Percentiles rank a stretch among this genome's conserved stretches.
Evolutionary conservation across 2,329 filamentous ascomycete species (phyloP).

Genomic region (Xylaria sp.): DNA sequence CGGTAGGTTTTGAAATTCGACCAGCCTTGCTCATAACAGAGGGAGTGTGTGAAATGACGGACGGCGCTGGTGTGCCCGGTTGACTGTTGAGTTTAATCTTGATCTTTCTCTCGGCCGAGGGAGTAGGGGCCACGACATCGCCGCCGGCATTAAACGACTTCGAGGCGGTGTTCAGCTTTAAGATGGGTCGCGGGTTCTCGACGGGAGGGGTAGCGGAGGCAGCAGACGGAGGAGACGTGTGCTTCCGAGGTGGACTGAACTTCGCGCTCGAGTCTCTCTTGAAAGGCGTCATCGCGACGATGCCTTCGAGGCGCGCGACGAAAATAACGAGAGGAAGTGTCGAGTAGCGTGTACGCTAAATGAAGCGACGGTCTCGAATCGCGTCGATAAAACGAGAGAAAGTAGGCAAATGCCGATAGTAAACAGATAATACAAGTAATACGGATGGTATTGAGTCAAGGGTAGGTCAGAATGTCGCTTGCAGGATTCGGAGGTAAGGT

Average conservation of each 20-base stretch:
- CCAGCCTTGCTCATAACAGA: conserved; percentile 50
- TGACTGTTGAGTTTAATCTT: conserved; percentile 38
- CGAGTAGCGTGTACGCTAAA: background rate
- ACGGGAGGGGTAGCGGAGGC: conserved; percentile 17
- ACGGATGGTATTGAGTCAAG: background rate
- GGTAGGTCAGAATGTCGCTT: background rate
- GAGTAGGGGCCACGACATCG: conserved; percentile 25
- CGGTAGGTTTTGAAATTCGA: conserved; percentile 53
- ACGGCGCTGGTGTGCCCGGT: conserved; percentile 29
- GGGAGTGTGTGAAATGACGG: conserved; percentile 23
- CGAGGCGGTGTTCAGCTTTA: conserved; percentile 32
- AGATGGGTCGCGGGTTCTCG: conserved; percentile 29
- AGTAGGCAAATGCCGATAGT: background rate
- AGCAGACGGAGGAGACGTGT: conserved; percentile 30
- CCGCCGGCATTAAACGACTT: conserved; percentile 28
- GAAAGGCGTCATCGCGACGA: conserved; percentile 25
- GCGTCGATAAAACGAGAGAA: no score
- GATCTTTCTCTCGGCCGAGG: conserved; percentile 32
- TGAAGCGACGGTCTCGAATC: no score
- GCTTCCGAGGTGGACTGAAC: conserved; percentile 25
- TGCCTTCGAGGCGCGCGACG: background rate
- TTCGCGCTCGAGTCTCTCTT: conserved; percentile 30
- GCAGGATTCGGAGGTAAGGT: background rate
- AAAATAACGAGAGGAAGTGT: background rate
- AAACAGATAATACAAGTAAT: background rate